Evolutionary conservation across 345 rosid species (phyloP).

Genomic region (Ricinus communis): DNA sequence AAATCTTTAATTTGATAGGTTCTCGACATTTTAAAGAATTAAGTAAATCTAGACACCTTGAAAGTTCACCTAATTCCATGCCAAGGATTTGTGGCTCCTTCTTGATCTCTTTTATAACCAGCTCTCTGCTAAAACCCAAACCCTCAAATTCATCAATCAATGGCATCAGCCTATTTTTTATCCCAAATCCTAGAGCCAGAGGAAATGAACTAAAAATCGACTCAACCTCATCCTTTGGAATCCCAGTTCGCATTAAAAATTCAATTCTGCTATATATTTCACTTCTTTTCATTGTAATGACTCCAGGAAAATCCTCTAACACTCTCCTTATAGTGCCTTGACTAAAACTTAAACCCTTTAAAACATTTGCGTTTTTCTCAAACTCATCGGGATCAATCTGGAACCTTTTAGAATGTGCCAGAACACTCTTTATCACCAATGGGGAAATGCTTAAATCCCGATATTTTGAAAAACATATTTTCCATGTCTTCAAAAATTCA

Average conservation of each 20-base stretch:
- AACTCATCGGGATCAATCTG: constrained; percentile 50
- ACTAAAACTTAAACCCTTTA: constrained; percentile 63
- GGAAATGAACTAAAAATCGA: constrained; percentile 52
- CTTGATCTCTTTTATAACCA: constrained; percentile 53
- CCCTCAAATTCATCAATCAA: constrained; percentile 57
- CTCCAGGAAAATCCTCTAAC: constrained; percentile 54
- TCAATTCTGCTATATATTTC: constrained; percentile 50
- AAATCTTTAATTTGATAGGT: constrained; percentile 47
- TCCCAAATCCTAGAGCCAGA: constrained; percentile 44
- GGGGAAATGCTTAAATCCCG: constrained; percentile 33
- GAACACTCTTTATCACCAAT: constrained; percentile 39
- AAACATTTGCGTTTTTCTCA: constrained; percentile 28
- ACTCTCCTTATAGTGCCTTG: constrained; percentile 45
- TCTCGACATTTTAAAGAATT: constrained; percentile 62
- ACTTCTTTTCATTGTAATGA: constrained; percentile 41
- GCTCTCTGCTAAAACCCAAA: constrained; percentile 52
- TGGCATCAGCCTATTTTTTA: constrained; percentile 56
- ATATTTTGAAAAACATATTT: constrained; percentile 26
- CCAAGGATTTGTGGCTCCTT: constrained; percentile 61
- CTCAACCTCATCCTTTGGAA: constrained; percentile 42
- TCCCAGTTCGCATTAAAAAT: constrained; percentile 46
- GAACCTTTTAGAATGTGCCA: constrained; percentile 52
- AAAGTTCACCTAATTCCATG: constrained; percentile 77
- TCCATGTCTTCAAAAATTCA: constrained; percentile 65
- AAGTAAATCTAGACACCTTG: constrained; percentile 60